These are phyloP conservation scores for Umbelopsis sp. DNA, from an alignment of 371 early-diverging fungal species.

Conservation along the genomic window DNA sequence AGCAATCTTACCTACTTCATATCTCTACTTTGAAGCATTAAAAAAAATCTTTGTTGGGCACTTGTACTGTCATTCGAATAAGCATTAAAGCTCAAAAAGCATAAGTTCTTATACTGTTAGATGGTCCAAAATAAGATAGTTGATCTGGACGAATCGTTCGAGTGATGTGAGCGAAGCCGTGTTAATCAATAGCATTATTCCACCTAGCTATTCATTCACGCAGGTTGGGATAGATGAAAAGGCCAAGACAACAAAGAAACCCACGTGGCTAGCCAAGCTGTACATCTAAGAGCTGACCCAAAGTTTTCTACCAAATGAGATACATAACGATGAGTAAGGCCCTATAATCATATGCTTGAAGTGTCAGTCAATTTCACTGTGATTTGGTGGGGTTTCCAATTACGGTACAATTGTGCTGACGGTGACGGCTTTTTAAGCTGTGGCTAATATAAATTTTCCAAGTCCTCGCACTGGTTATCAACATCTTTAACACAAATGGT, in stretches of 20 bases:
- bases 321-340: constrained; percentile 5
- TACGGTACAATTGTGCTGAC: constrained; percentile 16
- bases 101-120: too few species aligned
- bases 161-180: too few species aligned
- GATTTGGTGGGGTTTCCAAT: constrained; percentile 16
- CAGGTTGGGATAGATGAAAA: too few species aligned
- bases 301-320: constrained; percentile 9
- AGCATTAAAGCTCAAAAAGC: too few species aligned
- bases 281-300: background rate
- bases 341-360: background rate
- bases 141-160: too few species aligned
- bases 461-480: background rate
- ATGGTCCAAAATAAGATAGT: too few species aligned
- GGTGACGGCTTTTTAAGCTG: constrained; percentile 12
- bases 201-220: background rate
- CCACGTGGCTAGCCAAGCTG: background rate
- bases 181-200: background rate
- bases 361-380: background rate
- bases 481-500: constrained; percentile 12
- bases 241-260: background rate
- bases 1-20: too few species aligned
- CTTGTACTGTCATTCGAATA: too few species aligned
- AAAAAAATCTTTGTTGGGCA: too few species aligned
- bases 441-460: constrained; percentile 13
- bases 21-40: too few species aligned